These are phyloP conservation scores for Aphanomyces astaci DNA, from an alignment of 352 stramenopile species.

Conservation along the genomic window DNA sequence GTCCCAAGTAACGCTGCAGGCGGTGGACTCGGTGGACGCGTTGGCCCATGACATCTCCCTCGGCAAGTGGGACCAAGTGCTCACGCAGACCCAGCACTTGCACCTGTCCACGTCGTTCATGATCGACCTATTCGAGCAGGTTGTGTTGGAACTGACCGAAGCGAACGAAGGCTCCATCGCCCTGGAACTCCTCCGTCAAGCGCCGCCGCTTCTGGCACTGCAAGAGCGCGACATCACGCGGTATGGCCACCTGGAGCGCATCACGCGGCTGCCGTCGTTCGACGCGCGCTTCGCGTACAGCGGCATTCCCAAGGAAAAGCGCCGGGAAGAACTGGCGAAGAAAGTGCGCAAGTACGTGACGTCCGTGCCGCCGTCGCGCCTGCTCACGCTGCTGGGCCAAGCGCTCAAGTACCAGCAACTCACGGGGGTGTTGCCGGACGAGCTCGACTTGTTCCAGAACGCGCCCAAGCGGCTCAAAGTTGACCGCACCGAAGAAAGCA, in stretches of 20 bases:
- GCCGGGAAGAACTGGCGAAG: constrained; percentile 67
- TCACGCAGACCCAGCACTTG: constrained; percentile 76
- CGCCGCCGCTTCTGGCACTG: constrained; percentile 31
- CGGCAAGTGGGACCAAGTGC: constrained; percentile 84
- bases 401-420: constrained; percentile 86
- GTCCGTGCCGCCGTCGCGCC: constrained; percentile 74
- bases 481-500: constrained; percentile 52
- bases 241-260: constrained; percentile 64
- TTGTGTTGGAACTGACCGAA: constrained; percentile 85
- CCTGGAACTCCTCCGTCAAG: constrained; percentile 32
- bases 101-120: constrained; percentile 60
- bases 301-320: constrained; percentile 64
- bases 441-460: constrained; percentile 70
- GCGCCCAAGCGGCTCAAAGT: constrained; percentile 41
- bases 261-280: constrained; percentile 58
- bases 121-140: constrained; percentile 85
- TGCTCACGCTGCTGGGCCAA: constrained; percentile 83
- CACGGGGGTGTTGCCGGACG: constrained; percentile 4
- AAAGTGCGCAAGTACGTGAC: constrained; percentile 45
- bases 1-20: constrained; percentile 77
- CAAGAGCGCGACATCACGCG: constrained; percentile 71
- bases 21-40: constrained; percentile 78
- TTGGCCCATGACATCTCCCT: constrained; percentile 68
- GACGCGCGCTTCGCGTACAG: constrained; percentile 62
- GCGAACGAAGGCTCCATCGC: constrained; percentile 35